These are phyloP conservation scores for Vicia villosa DNA, from an alignment of 306 rosid species.

Conservation along the genomic window DNA sequence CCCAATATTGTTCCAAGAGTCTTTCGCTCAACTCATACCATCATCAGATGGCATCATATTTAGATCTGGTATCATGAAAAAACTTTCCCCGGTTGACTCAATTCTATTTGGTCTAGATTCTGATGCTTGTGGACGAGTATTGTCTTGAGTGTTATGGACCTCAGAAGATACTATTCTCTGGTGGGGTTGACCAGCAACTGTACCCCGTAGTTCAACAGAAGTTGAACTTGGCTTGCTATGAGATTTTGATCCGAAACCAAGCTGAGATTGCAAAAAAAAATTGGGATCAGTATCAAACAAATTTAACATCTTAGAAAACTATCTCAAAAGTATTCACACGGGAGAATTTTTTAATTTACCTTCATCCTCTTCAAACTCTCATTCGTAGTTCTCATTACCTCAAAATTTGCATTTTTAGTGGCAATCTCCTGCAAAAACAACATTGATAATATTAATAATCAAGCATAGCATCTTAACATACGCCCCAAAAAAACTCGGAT, in stretches of 20 bases:
- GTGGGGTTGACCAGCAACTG: constrained; percentile 49
- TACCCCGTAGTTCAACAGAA: constrained; percentile 29
- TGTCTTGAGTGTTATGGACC: constrained; percentile 31
- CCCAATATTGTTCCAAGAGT: neutral
- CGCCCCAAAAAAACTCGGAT: neutral
- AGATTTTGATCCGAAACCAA: constrained; percentile 53
- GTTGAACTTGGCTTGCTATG: constrained; percentile 41
- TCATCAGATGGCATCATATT: constrained; percentile 68
- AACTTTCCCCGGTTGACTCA: constrained; percentile 35
- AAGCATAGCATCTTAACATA: neutral
- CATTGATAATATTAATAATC: constrained; percentile 10
- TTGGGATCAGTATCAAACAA: neutral
- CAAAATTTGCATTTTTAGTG: constrained; percentile 49
- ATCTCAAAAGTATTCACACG: neutral
- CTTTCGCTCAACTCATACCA: constrained; percentile 45
- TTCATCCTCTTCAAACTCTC: constrained; percentile 77
- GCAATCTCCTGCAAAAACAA: constrained; percentile 64
- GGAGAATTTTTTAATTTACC: constrained; percentile 45
- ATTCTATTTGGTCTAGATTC: constrained; percentile 37
- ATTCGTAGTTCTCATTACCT: constrained; percentile 61
- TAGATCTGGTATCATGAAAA: constrained; percentile 77
- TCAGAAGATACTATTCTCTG: constrained; percentile 46
- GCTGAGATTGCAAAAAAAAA: constrained; percentile 47
- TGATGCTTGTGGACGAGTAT: constrained; percentile 37
- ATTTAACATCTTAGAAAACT: neutral